These are phyloP conservation scores for Exophiala oligosperma DNA, from an alignment of 2,329 filamentous ascomycete genomes.

Conservation along the genomic window DNA sequence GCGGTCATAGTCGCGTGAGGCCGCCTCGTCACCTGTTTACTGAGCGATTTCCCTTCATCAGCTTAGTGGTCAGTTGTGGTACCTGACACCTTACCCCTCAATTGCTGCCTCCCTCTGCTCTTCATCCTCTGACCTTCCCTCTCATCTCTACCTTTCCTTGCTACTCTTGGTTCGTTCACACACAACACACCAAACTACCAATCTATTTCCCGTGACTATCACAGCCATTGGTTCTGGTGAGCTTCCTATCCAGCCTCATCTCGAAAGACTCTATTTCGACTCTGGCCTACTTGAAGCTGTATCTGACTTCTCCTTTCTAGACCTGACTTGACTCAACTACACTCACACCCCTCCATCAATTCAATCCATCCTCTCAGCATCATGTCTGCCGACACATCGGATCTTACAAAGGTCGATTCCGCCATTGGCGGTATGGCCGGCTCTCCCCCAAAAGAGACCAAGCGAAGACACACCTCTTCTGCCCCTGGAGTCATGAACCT, in stretches of 20 bases:
- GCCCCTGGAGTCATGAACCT: constrained; percentile 77
- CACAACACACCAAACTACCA: not conserved
- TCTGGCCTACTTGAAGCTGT: not conserved
- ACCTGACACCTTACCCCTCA: constrained; percentile 21
- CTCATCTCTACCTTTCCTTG: constrained; percentile 9
- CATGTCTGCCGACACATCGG: constrained; percentile 32
- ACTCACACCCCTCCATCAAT: not conserved
- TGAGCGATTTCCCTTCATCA: not conserved
- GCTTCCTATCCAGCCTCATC: not conserved
- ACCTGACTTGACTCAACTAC: not conserved
- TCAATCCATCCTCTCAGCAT: constrained; percentile 7
- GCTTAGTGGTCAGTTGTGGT: constrained; percentile 15
- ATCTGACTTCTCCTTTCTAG: not conserved
- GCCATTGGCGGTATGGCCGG: constrained; percentile 77
- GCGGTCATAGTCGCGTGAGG: constrained; percentile 21
- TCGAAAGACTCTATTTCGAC: not conserved
- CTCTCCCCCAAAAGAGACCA: constrained; percentile 55
- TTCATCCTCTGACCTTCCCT: constrained; percentile 5
- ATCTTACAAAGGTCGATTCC: constrained; percentile 78
- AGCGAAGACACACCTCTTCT: constrained; percentile 69
- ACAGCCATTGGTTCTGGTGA: not conserved
- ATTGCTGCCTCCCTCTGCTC: constrained; percentile 11
- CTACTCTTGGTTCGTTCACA: not conserved
- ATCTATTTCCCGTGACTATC: not conserved
- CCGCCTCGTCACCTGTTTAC: not conserved